These are phyloP conservation scores for Fonsecaea monophora DNA, from an alignment of 2,329 filamentous ascomycete species.

Conservation along the genomic window DNA sequence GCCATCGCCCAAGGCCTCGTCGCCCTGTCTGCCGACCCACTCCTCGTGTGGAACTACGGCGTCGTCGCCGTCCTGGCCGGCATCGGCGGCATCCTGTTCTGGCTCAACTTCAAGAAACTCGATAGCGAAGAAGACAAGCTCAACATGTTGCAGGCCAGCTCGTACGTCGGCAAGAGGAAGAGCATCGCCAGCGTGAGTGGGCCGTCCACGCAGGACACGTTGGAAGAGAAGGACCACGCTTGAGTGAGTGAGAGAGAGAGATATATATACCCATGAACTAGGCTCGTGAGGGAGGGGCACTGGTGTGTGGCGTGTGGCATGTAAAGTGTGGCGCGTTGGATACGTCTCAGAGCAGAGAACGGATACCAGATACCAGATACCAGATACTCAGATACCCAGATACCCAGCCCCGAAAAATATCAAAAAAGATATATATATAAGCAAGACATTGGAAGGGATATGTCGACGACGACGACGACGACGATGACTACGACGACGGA, in stretches of 20 bases:
- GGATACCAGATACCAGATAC: too few species aligned
- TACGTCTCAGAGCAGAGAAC: too few species aligned
- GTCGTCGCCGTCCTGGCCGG: constrained; percentile 67
- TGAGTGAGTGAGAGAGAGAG: neutral
- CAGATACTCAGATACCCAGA: too few species aligned
- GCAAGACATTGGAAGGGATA: too few species aligned
- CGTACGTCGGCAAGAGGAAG: constrained; percentile 31
- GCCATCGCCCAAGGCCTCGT: constrained; percentile 74
- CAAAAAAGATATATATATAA: too few species aligned
- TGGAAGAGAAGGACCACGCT: constrained; percentile 8
- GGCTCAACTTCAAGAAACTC: constrained; percentile 69
- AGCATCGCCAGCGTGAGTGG: constrained; percentile 7
- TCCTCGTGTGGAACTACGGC: constrained; percentile 75
- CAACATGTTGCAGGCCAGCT: constrained; percentile 53
- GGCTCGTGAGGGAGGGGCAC: too few species aligned
- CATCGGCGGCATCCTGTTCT: constrained; percentile 69
- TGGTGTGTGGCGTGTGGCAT: too few species aligned
- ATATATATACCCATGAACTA: too few species aligned
- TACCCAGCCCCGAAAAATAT: too few species aligned
- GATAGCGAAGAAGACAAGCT: constrained; percentile 72
- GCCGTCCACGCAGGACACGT: constrained; percentile 8
- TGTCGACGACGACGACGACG: too few species aligned
- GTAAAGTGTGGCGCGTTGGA: too few species aligned
- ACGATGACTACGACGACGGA: too few species aligned
- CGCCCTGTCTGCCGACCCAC: constrained; percentile 66